Percentiles rank a stretch among this genome's conserved stretches.
phyloP scores from a whole-genome alignment of 1,139 yeast species.

The Blastobotrys persicus region DNA sequence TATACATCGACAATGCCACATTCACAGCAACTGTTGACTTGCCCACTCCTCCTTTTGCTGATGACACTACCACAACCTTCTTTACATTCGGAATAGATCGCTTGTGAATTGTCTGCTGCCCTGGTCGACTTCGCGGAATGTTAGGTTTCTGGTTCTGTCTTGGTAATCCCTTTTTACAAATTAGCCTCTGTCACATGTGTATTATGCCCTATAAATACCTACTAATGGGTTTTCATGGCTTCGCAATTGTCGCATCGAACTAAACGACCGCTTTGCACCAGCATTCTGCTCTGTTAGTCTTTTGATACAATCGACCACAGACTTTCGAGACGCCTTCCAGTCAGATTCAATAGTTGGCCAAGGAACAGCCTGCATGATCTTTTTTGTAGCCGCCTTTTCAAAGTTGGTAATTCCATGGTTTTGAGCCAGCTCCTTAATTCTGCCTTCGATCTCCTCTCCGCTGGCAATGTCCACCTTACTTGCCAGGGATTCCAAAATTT shows the following conservation, averaged over 20 bases:
- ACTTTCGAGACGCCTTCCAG: constrained; percentile 51
- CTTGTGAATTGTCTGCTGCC: constrained; percentile 45
- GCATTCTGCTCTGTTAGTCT: constrained; percentile 22
- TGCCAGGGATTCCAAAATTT: constrained; percentile 46
- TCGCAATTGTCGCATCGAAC: constrained; percentile 19
- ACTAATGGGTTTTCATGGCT: constrained; percentile 55
- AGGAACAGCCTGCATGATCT: constrained; percentile 47
- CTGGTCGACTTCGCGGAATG: constrained; percentile 25
- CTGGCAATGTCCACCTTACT: constrained; percentile 50
- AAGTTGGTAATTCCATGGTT: constrained; percentile 32
- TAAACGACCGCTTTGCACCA: constrained; percentile 23
- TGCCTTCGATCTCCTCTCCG: constrained; percentile 47
- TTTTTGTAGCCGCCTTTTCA: constrained; percentile 38
- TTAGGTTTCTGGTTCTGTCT: constrained; percentile 26
- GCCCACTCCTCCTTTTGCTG: constrained; percentile 81
- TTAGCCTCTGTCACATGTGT: constrained; percentile 7
- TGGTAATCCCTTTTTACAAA: constrained; percentile 50
- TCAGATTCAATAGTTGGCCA: constrained; percentile 49
- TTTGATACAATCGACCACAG: constrained; percentile 32
- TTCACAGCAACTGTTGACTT: constrained; percentile 58
- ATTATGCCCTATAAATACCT: constrained; percentile 29
- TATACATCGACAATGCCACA: constrained; percentile 59
- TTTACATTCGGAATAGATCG: constrained; percentile 61
- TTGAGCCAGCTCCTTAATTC: constrained; percentile 41
- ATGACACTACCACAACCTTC: constrained; percentile 64